These are phyloP conservation scores for Kodamaea derodonti DNA, from an alignment of 1,139 yeast species.

Conservation along the genomic window DNA sequence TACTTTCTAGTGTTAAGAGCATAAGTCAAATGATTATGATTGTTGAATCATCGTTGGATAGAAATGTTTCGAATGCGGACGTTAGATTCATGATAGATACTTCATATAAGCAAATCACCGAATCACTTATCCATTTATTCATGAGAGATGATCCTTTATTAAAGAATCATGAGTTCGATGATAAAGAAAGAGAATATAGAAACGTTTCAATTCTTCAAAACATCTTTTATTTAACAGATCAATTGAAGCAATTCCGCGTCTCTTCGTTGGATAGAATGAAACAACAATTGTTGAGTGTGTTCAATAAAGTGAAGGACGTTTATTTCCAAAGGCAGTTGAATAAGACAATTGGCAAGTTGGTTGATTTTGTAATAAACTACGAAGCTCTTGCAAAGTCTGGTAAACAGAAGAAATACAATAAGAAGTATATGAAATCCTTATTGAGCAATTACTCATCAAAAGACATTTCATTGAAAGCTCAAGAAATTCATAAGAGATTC, in stretches of 20 bases:
- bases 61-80: conserved; percentile 18
- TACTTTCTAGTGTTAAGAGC: conserved; percentile 33
- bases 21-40: conserved; percentile 30
- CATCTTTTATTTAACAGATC: conserved; percentile 54
- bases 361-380: conserved; percentile 63
- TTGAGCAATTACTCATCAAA: conserved; percentile 52
- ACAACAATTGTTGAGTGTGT: conserved; percentile 44
- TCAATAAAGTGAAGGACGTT: conserved; percentile 37
- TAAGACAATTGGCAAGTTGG: conserved; percentile 55
- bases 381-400: conserved; percentile 49
- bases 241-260: conserved; percentile 32
- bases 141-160: conserved; percentile 42
- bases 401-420: conserved; percentile 61
- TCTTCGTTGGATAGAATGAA: conserved; percentile 34
- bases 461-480: conserved; percentile 56
- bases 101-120: conserved; percentile 38
- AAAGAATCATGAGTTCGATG: conserved; percentile 46
- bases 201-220: conserved; percentile 64
- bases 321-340: conserved; percentile 47
- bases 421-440: conserved; percentile 54
- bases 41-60: conserved; percentile 32
- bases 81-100: conserved; percentile 36
- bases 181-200: conserved; percentile 54
- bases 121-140: conserved; percentile 35
- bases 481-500: conserved; percentile 53